Percentiles rank a stretch among this genome's conserved stretches.
phyloP scores from a whole-genome alignment of 208 protist species.

The Acanthamoeba lenticulata region DNA sequence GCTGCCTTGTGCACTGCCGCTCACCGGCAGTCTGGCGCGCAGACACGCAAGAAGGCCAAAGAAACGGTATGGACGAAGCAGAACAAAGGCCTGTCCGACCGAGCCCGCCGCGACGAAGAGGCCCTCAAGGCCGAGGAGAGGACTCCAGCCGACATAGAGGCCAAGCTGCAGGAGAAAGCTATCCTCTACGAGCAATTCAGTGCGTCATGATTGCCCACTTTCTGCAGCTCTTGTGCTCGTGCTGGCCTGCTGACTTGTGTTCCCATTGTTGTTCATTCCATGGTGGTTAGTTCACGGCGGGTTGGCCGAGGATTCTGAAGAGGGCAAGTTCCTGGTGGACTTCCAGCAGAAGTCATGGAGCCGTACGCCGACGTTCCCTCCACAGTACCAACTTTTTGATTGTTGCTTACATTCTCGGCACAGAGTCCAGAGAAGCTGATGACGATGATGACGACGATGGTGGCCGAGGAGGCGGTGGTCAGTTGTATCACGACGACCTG shows the following conservation, averaged over 20 bases:
- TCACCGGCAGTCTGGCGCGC: neutral
- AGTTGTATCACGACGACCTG: conserved; percentile 17
- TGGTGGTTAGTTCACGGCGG: neutral
- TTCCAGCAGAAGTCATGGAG: conserved; percentile 39
- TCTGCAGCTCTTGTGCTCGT: neutral
- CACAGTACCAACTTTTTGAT: no score
- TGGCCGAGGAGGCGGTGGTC: neutral
- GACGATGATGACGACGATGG: neutral
- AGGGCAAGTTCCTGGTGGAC: conserved; percentile 55
- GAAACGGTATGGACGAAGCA: conserved; percentile 43
- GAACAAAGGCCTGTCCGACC: conserved; percentile 42
- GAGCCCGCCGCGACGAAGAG: neutral
- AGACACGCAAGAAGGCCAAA: conserved; percentile 45
- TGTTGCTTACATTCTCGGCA: no score
- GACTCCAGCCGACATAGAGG: neutral
- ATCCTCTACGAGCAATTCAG: conserved; percentile 43
- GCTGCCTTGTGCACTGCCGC: neutral
- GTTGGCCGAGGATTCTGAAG: neutral
- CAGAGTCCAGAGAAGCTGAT: neutral
- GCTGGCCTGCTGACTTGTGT: neutral
- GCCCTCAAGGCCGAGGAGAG: neutral
- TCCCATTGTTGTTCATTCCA: neutral
- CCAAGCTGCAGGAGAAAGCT: conserved; percentile 46
- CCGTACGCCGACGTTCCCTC: no score
- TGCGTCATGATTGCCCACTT: neutral